Evolutionary conservation across 768 basidiomycete species (phyloP).

Genomic region (Leccinellum rugosiceps): DNA sequence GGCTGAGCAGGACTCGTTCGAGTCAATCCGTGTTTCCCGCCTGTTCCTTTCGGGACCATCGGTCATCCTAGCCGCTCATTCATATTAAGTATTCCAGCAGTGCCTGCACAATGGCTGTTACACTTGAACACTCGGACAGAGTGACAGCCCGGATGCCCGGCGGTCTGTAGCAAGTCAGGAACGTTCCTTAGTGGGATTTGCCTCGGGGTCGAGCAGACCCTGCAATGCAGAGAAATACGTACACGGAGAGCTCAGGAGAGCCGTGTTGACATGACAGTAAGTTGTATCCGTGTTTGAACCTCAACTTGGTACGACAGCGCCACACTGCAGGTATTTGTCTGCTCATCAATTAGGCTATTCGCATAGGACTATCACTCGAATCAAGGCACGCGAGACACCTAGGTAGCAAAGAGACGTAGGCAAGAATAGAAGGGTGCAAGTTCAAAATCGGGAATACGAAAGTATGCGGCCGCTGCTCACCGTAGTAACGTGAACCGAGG

Average conservation of each 20-base stretch:
- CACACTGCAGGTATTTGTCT: background rate
- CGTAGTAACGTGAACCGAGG: conserved; percentile 5
- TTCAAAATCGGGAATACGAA: background rate
- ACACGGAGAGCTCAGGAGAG: background rate
- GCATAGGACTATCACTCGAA: background rate
- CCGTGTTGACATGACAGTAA: background rate
- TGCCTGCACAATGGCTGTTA: background rate
- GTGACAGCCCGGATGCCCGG: background rate
- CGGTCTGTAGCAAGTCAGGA: background rate
- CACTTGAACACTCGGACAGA: background rate
- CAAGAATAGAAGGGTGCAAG: background rate
- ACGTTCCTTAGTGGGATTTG: background rate
- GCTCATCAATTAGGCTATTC: background rate
- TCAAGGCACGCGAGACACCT: background rate
- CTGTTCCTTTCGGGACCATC: background rate
- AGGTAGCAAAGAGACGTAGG: background rate
- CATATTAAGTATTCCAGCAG: background rate
- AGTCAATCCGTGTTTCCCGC: background rate
- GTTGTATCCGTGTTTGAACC: background rate
- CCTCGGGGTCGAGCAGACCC: background rate
- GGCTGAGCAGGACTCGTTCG: background rate
- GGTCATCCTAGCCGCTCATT: too few species aligned
- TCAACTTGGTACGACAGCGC: background rate
- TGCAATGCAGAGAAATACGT: background rate
- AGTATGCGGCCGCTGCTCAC: background rate